These are phyloP conservation scores for Nicotiana undulata DNA, from an alignment of 257 asterid genomes.

Conservation along the genomic window DNA sequence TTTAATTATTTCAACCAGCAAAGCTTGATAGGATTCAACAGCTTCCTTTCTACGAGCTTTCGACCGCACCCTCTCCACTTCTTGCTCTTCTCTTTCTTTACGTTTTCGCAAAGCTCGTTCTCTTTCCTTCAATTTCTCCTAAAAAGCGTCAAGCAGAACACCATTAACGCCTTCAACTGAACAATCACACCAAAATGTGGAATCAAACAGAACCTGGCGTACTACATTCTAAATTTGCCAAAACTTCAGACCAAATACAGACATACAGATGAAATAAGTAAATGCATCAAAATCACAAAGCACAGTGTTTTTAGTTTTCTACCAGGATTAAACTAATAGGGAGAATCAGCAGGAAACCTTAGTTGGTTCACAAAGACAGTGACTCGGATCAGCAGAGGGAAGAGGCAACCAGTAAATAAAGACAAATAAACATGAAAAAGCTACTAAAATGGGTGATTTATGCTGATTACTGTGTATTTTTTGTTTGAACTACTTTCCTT, in stretches of 20 bases:
- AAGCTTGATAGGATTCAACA: conserved; percentile 83
- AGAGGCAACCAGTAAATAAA: not conserved
- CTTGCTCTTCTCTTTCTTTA: conserved; percentile 99
- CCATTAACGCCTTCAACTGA: not conserved
- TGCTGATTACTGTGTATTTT: not conserved
- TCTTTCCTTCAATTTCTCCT: conserved; percentile 94
- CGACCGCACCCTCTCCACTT: conserved; percentile 90
- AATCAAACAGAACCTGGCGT: not conserved
- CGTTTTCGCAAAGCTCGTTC: conserved; percentile 80
- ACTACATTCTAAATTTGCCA: not conserved
- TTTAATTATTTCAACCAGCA: conserved; percentile 88
- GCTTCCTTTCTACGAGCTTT: conserved; percentile 96
- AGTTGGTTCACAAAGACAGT: not conserved
- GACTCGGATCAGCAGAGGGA: not conserved
- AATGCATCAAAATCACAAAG: not conserved
- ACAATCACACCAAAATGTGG: not conserved
- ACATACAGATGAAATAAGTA: not conserved
- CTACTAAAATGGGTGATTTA: not conserved
- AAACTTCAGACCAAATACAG: not conserved
- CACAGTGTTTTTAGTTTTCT: not conserved
- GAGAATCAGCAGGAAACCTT: not conserved
- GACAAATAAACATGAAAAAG: not conserved
- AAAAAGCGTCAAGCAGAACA: not conserved
- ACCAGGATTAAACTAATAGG: not conserved
- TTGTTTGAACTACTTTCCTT: not conserved